Evolutionary conservation across 495 filamentous ascomycete species (phyloP), one percentile per base, ranked within the genome.

Genomic region (Oleoguttula mirabilis): DNA sequence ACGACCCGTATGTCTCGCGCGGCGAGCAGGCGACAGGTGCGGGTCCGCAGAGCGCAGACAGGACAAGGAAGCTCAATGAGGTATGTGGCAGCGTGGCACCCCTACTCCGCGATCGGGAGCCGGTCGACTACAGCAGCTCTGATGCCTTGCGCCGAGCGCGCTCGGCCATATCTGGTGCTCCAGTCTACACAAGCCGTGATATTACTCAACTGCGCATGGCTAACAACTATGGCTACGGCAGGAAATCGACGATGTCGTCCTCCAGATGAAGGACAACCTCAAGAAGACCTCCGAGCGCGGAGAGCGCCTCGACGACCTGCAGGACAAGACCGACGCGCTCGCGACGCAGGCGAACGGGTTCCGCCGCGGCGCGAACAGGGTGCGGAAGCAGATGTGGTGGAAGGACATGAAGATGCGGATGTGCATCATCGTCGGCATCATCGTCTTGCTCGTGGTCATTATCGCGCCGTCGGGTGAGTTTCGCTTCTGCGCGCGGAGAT

Each of bases 371-470:
- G 90, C 90, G 55, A 96, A 95, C 66, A 73, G 84, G 50, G 88
- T 96, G 43, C 76, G 88, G 54, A 96, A 95, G 74, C 58, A 66
- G 48, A 93, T 94, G 80, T 86, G 77, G 78, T 82, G 78, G 82
- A 82, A 88, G 75, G 88, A 98, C 63, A 94, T 96, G 86, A 94
- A 94, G 74, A 99, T 35, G 90, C 78, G 88, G 56, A 90, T 95
- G 67, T 96, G 87, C 62, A 68, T 99, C 55, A 81, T 86, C 45
- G 70, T 79, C 42, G 88, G 84, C 45, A 80, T 96, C 63, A 79
- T 94, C 55, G 68, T 95, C 39, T 66, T 96, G 48, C 70, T 96
- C 43, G 66, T 94, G 41, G 75, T 98, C 58, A 95, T 98, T 57
- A 87, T 95, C 55, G 79, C 94, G 43, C 86, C 85, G 36, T 68